Evolutionary conservation across 306 rosid genomes (phyloP).

Genomic region (Sicyos baderoa): DNA sequence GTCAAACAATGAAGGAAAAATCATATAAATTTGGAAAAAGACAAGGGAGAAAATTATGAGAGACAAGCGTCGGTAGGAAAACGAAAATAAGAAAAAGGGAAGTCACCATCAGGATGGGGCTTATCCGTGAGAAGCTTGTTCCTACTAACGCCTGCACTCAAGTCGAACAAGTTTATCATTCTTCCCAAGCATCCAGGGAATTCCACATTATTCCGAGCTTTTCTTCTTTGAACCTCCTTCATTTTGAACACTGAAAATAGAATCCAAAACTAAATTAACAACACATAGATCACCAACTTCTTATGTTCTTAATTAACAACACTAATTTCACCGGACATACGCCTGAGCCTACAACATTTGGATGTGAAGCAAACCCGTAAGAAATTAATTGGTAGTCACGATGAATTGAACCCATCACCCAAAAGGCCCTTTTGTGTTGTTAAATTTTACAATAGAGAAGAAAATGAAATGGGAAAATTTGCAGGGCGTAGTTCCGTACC

Average conservation of each 20-base stretch:
- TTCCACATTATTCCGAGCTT: slow-evolving; percentile 37
- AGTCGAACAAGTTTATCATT: slow-evolving; percentile 87
- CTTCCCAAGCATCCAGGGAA: slow-evolving; percentile 92
- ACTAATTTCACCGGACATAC: too few species aligned
- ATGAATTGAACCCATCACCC: too few species aligned
- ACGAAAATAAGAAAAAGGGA: background rate
- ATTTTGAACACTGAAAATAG: slow-evolving; percentile 40
- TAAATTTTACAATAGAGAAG: too few species aligned
- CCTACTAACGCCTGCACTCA: slow-evolving; percentile 50
- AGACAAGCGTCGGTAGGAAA: background rate
- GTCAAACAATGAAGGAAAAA: slow-evolving; percentile 4
- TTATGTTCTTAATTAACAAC: too few species aligned
- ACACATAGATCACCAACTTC: background rate
- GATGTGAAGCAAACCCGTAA: too few species aligned
- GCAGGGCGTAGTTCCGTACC: slow-evolving; percentile 11
- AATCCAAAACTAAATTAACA: slow-evolving; percentile 15
- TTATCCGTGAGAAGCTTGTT: slow-evolving; percentile 71
- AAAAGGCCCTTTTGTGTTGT: too few species aligned
- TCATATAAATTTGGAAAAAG: background rate
- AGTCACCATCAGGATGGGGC: slow-evolving; percentile 69
- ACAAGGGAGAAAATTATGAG: background rate
- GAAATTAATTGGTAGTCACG: background rate
- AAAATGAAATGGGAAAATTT: background rate
- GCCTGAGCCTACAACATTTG: too few species aligned
- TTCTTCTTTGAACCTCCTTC: slow-evolving; percentile 49